Evolutionary conservation across 352 stramenopile species (phyloP).

Genomic region (Pythium aristosporum): DNA sequence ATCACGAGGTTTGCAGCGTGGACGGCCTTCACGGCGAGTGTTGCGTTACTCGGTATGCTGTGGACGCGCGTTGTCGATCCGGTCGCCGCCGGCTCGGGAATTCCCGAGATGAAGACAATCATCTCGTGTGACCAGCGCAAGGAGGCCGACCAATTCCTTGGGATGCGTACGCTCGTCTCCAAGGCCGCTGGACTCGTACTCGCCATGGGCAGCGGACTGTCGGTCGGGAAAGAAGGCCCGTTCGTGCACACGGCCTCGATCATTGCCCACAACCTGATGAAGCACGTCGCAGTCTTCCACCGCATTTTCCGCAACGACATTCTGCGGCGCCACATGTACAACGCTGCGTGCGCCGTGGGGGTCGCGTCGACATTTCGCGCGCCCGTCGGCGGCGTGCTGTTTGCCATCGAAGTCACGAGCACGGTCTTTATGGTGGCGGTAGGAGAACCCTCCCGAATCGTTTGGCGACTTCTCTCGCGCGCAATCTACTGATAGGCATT

Average conservation of each 20-base stretch:
- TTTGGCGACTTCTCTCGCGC: too few relatives aligned
- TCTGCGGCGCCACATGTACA: conserved; percentile 79
- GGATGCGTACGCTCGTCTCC: conserved; percentile 50
- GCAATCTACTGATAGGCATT: not conserved
- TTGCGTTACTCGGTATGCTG: conserved; percentile 35
- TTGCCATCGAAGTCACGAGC: conserved; percentile 88
- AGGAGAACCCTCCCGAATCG: not conserved
- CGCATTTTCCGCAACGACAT: conserved; percentile 65
- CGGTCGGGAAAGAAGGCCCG: conserved; percentile 95
- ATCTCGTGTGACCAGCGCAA: conserved; percentile 56
- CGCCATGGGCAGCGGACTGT: conserved; percentile 89
- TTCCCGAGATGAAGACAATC: conserved; percentile 81
- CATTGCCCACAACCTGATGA: conserved; percentile 85
- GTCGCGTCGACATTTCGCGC: conserved; percentile 88
- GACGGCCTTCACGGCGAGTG: conserved; percentile 35
- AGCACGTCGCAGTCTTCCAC: conserved; percentile 62
- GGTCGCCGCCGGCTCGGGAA: conserved; percentile 56
- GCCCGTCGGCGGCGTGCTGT: conserved; percentile 89
- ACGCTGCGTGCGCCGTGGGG: conserved; percentile 86
- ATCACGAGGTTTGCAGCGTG: conserved; percentile 31
- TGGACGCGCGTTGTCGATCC: conserved; percentile 50
- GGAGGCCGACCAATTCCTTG: conserved; percentile 47
- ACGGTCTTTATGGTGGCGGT: conserved; percentile 71
- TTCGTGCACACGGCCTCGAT: conserved; percentile 94
- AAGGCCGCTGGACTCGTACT: conserved; percentile 91